Evolutionary conservation across 805 yeast species (phyloP).

Genomic region (Spathaspora sp.): DNA sequence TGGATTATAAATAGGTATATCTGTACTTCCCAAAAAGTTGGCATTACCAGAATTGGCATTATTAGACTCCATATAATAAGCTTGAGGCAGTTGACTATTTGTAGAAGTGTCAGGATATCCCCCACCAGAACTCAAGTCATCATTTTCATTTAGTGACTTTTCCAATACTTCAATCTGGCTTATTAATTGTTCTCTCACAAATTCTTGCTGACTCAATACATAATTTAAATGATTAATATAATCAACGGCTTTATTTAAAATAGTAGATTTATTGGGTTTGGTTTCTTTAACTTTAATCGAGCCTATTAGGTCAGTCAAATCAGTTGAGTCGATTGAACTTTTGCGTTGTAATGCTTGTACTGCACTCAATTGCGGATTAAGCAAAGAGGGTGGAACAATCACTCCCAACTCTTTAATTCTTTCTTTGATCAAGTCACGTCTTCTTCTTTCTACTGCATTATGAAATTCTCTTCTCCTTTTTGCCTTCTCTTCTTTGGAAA

Average conservation of each 20-base stretch:
- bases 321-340: constrained; percentile 24
- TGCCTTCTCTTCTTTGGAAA: constrained; percentile 64
- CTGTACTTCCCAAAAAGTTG: neutral
- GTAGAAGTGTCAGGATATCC: neutral
- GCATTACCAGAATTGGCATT: neutral
- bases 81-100: neutral
- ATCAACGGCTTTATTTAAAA: constrained; percentile 73
- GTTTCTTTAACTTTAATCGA: constrained; percentile 54
- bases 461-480: constrained; percentile 83
- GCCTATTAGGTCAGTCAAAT: constrained; percentile 32
- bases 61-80: neutral
- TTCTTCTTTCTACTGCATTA: constrained; percentile 88
- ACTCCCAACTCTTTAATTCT: constrained; percentile 79
- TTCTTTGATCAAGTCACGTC: constrained; percentile 88
- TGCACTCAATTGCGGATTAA: constrained; percentile 45
- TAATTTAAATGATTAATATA: constrained; percentile 65
- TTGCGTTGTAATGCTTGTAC: constrained; percentile 39
- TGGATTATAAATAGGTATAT: constrained; percentile 3
- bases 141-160: neutral
- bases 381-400: constrained; percentile 73
- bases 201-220: constrained; percentile 56
- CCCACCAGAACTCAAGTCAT: neutral
- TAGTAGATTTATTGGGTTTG: constrained; percentile 80
- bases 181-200: constrained; percentile 25
- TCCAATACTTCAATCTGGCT: constrained; percentile 4